Evolutionary conservation across 306 rosid species (phyloP).

Genomic region (Nissolia schottii): DNA sequence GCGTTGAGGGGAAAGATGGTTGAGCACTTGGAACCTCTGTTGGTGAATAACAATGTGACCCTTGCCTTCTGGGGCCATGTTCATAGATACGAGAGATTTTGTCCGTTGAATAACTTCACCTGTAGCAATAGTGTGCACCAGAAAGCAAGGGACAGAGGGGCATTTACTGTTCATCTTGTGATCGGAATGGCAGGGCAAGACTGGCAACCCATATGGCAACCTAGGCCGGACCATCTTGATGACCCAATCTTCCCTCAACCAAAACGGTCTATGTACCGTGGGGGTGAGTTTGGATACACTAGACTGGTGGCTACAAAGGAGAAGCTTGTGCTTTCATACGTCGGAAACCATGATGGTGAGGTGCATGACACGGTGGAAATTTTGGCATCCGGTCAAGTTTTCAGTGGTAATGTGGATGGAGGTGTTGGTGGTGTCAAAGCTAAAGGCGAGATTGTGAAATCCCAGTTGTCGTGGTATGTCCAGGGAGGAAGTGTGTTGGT

Average conservation of each 20-base stretch:
- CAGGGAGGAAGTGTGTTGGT: constrained; percentile 62
- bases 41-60: constrained; percentile 72
- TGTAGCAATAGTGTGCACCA: constrained; percentile 46
- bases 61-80: constrained; percentile 96
- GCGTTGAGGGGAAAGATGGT: constrained; percentile 59
- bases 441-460: constrained; percentile 21
- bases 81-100: constrained; percentile 86
- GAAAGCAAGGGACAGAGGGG: constrained; percentile 34
- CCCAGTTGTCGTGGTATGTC: constrained; percentile 47
- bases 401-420: constrained; percentile 25
- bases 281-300: constrained; percentile 89
- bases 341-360: constrained; percentile 81
- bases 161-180: constrained; percentile 71
- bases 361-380: constrained; percentile 67
- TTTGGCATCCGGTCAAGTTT: constrained; percentile 61
- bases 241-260: constrained; percentile 88
- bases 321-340: constrained; percentile 63
- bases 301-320: constrained; percentile 65
- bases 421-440: constrained; percentile 12
- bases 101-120: constrained; percentile 69
- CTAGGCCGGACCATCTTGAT: constrained; percentile 55
- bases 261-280: constrained; percentile 60
- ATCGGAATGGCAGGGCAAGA: constrained; percentile 96
- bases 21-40: constrained; percentile 75
- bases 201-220: constrained; percentile 88